phyloP scores from a whole-genome alignment of 2,329 filamentous ascomycete genomes.

The Nothophaeocryptopus gaeumannii region DNA sequence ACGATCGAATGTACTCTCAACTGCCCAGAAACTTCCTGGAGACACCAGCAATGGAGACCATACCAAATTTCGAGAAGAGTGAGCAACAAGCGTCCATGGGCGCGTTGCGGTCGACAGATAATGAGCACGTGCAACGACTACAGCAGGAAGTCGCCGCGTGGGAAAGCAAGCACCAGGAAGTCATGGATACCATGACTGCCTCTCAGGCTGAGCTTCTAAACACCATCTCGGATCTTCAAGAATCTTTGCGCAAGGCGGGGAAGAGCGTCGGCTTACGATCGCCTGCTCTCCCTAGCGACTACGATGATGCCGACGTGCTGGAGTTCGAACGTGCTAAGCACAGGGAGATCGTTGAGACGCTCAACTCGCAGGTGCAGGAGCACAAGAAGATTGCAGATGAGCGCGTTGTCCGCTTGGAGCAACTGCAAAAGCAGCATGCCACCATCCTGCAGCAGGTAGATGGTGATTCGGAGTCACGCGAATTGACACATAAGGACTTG shows the following conservation, averaged over 20 bases:
- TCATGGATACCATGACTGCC: slow-evolving; percentile 66
- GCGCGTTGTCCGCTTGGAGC: slow-evolving; percentile 66
- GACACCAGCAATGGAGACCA: slow-evolving; percentile 33
- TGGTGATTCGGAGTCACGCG: slow-evolving; percentile 60
- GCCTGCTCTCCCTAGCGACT: slow-evolving; percentile 16
- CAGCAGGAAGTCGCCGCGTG: slow-evolving; percentile 70
- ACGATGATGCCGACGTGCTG: slow-evolving; percentile 19
- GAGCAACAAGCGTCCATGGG: slow-evolving; percentile 25
- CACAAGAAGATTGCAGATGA: slow-evolving; percentile 71
- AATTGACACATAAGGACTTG: slow-evolving; percentile 53
- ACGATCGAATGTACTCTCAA: slow-evolving; percentile 21
- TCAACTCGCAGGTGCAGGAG: slow-evolving; percentile 75
- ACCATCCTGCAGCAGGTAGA: slow-evolving; percentile 66
- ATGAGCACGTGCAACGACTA: slow-evolving; percentile 60
- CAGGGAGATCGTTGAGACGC: slow-evolving; percentile 53
- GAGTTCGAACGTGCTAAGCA: slow-evolving; percentile 44
- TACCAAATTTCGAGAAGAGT: slow-evolving; percentile 30
- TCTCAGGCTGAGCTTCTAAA: slow-evolving; percentile 70
- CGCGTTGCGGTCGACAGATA: slow-evolving; percentile 15
- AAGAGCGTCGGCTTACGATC: slow-evolving; percentile 24
- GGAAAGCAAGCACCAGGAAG: slow-evolving; percentile 71
- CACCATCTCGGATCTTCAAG: slow-evolving; percentile 72
- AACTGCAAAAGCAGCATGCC: slow-evolving; percentile 70
- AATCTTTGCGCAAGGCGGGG: slow-evolving; percentile 46
- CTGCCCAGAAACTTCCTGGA: slow-evolving; percentile 41